Conservation (phyloP, 768 basidiomycete species). For the Leucogyrophana mollusca region DNA sequence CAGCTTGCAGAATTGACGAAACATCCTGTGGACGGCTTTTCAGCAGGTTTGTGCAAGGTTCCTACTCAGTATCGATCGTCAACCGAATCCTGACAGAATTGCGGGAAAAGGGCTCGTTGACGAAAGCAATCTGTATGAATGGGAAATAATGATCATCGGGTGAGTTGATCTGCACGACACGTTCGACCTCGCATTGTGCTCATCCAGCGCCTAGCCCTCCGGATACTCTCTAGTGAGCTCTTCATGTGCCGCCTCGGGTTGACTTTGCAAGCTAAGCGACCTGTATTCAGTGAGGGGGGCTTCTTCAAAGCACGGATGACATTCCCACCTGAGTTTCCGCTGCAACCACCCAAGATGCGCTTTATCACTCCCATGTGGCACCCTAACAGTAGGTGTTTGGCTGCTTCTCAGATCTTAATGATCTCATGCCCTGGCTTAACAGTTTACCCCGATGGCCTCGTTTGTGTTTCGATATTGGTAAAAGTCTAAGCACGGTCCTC, state of each 20-base stretch:
- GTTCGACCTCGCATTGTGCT: slow-evolving; percentile 16
- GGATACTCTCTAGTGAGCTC: slow-evolving; percentile 85
- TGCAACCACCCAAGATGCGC: slow-evolving; percentile 92
- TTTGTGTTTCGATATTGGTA: slow-evolving; percentile 95
- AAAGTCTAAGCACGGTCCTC: slow-evolving; percentile 18
- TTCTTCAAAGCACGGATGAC: slow-evolving; percentile 89
- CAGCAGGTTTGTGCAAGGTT: slow-evolving; percentile 63
- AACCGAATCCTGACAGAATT: slow-evolving; percentile 33
- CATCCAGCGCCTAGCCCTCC: slow-evolving; percentile 58
- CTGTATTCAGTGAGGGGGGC: slow-evolving; percentile 76
- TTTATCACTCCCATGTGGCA: slow-evolving; percentile 98
- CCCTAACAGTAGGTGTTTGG: slow-evolving; percentile 77
- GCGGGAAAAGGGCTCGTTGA: slow-evolving; percentile 78
- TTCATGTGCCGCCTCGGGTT: background rate
- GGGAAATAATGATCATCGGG: slow-evolving; percentile 97
- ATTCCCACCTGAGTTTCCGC: slow-evolving; percentile 89
- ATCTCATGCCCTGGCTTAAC: slow-evolving; percentile 3
- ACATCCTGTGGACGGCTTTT: slow-evolving; percentile 93
- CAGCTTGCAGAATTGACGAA: slow-evolving; percentile 88
- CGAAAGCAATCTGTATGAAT: slow-evolving; percentile 92
- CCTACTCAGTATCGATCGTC: slow-evolving; percentile 26
- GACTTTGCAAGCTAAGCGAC: background rate
- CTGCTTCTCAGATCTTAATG: background rate
- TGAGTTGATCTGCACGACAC: slow-evolving; percentile 34
- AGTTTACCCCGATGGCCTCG: slow-evolving; percentile 93